Base-by-base conservation (phyloP, 257 asterid genomes). In the Capsicum pubescens region DNA sequence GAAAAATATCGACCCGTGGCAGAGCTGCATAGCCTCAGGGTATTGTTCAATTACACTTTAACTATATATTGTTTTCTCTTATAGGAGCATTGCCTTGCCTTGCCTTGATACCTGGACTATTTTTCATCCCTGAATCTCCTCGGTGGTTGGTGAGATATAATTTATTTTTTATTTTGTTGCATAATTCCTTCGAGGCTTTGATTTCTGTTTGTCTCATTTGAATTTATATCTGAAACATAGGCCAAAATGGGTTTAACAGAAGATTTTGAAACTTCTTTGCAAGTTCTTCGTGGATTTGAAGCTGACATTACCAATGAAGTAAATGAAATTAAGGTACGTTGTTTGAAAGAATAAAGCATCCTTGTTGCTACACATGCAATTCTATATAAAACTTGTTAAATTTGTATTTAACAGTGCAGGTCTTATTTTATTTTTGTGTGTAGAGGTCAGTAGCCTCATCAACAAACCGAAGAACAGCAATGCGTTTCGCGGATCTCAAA, bases 171-270 rank as follows among this genome's bases (percentile, higher is more conserved):
- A 26, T 1, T 79, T 72, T 74, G 59, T 19, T 57, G 66, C 48
- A 17, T 76, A 19, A 8, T 14, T 78, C 48, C 61, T 3, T 83
- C 60, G 61, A 64, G 79, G 69, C 44, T 80, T 39, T 21, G 2
- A 4, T 87, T 85, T 50, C 63, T 60, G 60, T 46, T 74, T 81
- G 21, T 69, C 82, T 90, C 76, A 87, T 13, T 80, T 82, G 63
- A 79, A 32, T 10, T 86, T 50, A 86, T 81, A 57, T 50, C 17
- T 84, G 74, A 87, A 85, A 84, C 70, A 48, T 82, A 96, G 98
- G 99, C 98, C 70, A 94, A 96, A 89, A 96, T 94, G 98, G 99
- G 99, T 81, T 92, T 93, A 95, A 93, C 91, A 2, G 98, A 91
- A 26, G 98, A 93, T 86, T 96, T 96, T 80, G 98, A 96, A 87